These are phyloP conservation scores for Euphrasia arctica DNA, from an alignment of 305 asterid genomes.

Conservation along the genomic window DNA sequence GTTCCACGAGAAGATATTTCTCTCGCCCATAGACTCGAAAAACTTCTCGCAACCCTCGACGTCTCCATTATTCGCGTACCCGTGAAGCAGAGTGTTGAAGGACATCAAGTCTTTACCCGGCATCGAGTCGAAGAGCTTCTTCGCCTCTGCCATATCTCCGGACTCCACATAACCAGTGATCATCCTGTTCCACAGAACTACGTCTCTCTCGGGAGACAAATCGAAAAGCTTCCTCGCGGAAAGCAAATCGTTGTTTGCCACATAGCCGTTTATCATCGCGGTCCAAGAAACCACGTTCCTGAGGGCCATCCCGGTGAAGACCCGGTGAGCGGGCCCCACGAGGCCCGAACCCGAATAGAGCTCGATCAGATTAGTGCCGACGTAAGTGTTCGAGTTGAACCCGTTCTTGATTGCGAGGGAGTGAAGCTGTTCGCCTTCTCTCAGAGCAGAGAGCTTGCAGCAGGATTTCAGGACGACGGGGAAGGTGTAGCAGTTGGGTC, in stretches of 20 bases:
- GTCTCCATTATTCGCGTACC: constrained; percentile 66
- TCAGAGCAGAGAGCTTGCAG: constrained; percentile 42
- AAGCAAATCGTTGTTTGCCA: constrained; percentile 46
- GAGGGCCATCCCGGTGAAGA: constrained; percentile 65
- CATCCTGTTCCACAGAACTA: constrained; percentile 79
- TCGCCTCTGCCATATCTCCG: constrained; percentile 67
- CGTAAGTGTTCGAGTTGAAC: constrained; percentile 47
- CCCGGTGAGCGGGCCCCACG: constrained; percentile 48
- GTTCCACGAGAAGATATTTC: constrained; percentile 82
- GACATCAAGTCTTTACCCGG: constrained; percentile 73
- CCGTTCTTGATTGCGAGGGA: constrained; percentile 52
- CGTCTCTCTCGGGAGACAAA: constrained; percentile 72
- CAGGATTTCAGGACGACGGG: constrained; percentile 80
- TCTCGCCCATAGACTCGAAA: constrained; percentile 56
- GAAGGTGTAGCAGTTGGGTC: constrained; percentile 61
- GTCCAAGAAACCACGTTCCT: constrained; percentile 90
- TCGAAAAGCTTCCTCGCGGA: constrained; percentile 70
- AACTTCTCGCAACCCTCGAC: constrained; percentile 53
- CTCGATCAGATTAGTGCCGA: constrained; percentile 70
- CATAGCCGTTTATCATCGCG: constrained; percentile 63
- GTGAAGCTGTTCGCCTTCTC: constrained; percentile 73
- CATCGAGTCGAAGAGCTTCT: constrained; percentile 59
- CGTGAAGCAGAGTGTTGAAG: constrained; percentile 74
- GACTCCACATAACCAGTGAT: constrained; percentile 47
- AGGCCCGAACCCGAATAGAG: constrained; percentile 44